Conservation (phyloP, 2,329 filamentous ascomycete genomes). For the Ascochyta viciae-villosae region DNA sequence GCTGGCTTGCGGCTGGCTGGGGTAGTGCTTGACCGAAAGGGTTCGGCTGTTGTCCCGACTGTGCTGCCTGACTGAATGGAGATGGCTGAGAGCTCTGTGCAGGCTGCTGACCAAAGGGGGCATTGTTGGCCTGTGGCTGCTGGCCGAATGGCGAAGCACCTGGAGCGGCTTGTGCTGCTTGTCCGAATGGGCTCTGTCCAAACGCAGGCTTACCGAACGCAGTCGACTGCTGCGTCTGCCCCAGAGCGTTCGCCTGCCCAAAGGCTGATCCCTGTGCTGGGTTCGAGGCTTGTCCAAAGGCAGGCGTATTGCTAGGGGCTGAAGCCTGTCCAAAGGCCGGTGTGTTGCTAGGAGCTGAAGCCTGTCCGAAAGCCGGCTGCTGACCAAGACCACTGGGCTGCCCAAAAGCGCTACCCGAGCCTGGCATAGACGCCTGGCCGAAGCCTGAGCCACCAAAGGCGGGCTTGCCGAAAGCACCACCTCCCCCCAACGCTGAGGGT, state of each 20-base stretch:
- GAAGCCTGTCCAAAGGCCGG: conserved; percentile 52
- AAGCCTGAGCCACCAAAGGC: conserved; percentile 40
- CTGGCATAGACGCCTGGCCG: conserved; percentile 49
- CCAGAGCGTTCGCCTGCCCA: conserved; percentile 39
- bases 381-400: conserved; percentile 17
- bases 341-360: conserved; percentile 29
- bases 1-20: conserved; percentile 15
- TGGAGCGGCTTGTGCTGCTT: conserved; percentile 50
- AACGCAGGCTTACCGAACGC: conserved; percentile 54
- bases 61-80: conserved; percentile 30
- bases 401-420: conserved; percentile 31
- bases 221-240: conserved; percentile 30
- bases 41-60: conserved; percentile 21
- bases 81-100: conserved; percentile 25
- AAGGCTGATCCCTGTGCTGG: conserved; percentile 39
- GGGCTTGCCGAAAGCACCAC: conserved; percentile 50
- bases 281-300: conserved; percentile 46
- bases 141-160: conserved; percentile 40
- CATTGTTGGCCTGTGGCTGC: conserved; percentile 40
- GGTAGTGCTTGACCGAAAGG: conserved; percentile 32
- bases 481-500: conserved; percentile 38
- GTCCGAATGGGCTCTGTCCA: conserved; percentile 51
- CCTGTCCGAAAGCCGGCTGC: conserved; percentile 49
- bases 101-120: conserved; percentile 39
- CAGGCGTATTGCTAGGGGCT: conserved; percentile 28